Conservation (phyloP, 1,139 yeast genomes). For the Hemisphaericaspora xylanilytica region DNA sequence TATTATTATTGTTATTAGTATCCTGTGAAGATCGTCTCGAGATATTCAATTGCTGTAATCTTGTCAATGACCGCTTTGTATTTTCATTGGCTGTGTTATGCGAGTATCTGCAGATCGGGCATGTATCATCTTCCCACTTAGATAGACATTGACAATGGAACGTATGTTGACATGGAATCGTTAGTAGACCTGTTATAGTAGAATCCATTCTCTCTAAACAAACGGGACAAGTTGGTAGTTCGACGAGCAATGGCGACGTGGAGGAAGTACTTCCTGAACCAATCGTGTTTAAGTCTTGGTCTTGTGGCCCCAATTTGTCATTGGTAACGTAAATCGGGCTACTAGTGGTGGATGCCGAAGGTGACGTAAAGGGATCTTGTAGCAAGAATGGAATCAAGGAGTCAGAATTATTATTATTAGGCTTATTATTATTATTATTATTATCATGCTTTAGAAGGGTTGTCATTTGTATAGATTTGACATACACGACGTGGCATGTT, state of each 20-base stretch:
- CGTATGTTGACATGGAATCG: conserved; percentile 91
- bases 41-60: conserved; percentile 31
- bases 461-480: conserved; percentile 51
- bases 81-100: conserved; percentile 40
- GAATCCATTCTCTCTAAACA: conserved; percentile 90
- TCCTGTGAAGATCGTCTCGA: conserved; percentile 10
- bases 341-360: conserved; percentile 2
- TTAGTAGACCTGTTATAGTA: conserved; percentile 72
- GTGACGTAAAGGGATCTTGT: conserved; percentile 67
- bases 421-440: conserved; percentile 12
- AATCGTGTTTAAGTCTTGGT: not conserved
- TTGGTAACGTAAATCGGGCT: not conserved
- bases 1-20: not conserved
- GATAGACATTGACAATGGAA: conserved; percentile 88
- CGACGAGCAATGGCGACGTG: conserved; percentile 34
- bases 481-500: conserved; percentile 71
- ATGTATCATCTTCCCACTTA: conserved; percentile 87
- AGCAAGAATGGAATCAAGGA: conserved; percentile 61
- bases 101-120: conserved; percentile 90
- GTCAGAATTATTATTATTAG: conserved; percentile 18
- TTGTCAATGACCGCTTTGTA: conserved; percentile 32
- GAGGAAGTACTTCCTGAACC: no score
- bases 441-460: conserved; percentile 10
- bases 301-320: not conserved
- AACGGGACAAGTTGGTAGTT: conserved; percentile 91